Percentiles rank a stretch among this genome's conserved stretches.
phyloP scores from a whole-genome alignment of 2,329 filamentous ascomycete species.

The Nemania bipapillata region DNA sequence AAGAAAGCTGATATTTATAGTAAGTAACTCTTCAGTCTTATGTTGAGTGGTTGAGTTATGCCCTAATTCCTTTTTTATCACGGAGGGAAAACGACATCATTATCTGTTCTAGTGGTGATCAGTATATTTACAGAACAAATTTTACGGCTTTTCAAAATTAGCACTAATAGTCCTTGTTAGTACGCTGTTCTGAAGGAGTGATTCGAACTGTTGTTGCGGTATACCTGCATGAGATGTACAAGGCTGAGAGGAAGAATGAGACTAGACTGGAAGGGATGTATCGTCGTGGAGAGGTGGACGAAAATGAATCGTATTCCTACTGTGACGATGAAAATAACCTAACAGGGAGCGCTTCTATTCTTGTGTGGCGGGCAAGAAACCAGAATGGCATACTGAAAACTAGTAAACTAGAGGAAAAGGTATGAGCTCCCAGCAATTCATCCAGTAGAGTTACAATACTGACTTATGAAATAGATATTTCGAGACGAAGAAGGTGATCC shows the following conservation, averaged over 20 bases:
- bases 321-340: neutral
- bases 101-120: neutral
- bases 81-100: no score
- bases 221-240: neutral
- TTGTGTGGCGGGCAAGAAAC: neutral
- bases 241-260: slow-evolving; percentile 14
- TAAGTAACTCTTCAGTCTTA: no score
- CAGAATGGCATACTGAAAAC: neutral
- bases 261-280: slow-evolving; percentile 11
- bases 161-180: neutral
- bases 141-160: no score
- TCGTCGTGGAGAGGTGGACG: neutral
- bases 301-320: neutral
- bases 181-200: slow-evolving; percentile 1
- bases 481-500: neutral
- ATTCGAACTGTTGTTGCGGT: slow-evolving; percentile 20
- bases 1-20: slow-evolving; percentile 8
- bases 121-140: neutral
- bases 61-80: no score
- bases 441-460: neutral
- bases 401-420: neutral
- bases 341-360: slow-evolving; percentile 13
- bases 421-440: neutral
- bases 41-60: no score
- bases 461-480: neutral